phyloP scores from a whole-genome alignment of 257 asterid genomes.

The Euphrasia confusa region DNA sequence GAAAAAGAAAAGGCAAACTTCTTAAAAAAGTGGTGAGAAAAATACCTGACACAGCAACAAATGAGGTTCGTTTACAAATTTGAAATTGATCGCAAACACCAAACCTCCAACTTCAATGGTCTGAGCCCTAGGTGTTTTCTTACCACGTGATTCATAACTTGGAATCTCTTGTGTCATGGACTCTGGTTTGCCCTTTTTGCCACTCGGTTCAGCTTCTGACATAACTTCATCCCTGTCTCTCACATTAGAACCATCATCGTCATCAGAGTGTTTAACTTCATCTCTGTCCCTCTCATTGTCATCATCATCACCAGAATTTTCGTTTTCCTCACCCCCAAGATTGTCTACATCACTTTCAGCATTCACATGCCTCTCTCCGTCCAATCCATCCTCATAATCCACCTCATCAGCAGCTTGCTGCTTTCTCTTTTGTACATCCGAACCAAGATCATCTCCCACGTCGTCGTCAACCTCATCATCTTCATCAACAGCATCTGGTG shows the following conservation, averaged over 20 bases:
- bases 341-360: constrained; percentile 25
- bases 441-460: constrained; percentile 63
- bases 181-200: constrained; percentile 22
- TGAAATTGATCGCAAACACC: constrained; percentile 52
- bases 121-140: constrained; percentile 32
- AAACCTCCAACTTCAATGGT: constrained; percentile 38
- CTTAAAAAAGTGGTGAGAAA: background rate
- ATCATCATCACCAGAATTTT: constrained; percentile 23
- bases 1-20: no score
- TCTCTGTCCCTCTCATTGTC: constrained; percentile 24
- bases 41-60: constrained; percentile 81
- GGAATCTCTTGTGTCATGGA: constrained; percentile 14
- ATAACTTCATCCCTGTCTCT: constrained; percentile 28
- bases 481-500: constrained; percentile 37
- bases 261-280: constrained; percentile 26
- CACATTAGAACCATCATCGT: constrained; percentile 30
- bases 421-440: constrained; percentile 59
- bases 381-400: constrained; percentile 72
- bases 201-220: constrained; percentile 34
- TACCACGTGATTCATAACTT: background rate
- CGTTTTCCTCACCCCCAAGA: constrained; percentile 35
- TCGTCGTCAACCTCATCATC: constrained; percentile 50
- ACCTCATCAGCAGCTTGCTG: constrained; percentile 70
- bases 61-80: constrained; percentile 65
- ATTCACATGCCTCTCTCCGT: constrained; percentile 25